Evolutionary conservation across 2,329 filamentous ascomycete species (phyloP).

Genomic region (Gremmenia infestans): DNA sequence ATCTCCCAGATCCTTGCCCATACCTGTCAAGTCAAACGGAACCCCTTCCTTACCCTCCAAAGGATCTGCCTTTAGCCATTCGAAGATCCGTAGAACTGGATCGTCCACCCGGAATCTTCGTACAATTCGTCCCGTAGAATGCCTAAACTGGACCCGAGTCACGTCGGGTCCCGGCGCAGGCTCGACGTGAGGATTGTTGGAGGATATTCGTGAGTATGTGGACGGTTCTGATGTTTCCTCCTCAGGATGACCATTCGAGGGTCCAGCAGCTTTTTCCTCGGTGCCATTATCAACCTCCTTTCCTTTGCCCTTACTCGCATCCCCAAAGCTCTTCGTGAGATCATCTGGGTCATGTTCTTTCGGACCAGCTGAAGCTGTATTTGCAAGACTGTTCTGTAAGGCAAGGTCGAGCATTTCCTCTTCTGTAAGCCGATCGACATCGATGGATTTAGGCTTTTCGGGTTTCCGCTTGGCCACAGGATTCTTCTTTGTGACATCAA

Average conservation of each 20-base stretch:
- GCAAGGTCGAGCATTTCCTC: slow-evolving; percentile 97
- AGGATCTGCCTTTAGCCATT: slow-evolving; percentile 91
- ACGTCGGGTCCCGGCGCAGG: slow-evolving; percentile 66
- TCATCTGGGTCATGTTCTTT: slow-evolving; percentile 79
- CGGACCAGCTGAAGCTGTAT: slow-evolving; percentile 37
- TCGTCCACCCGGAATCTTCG: slow-evolving; percentile 77
- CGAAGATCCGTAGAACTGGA: slow-evolving; percentile 76
- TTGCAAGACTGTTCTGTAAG: slow-evolving; percentile 77
- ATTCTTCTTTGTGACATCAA: slow-evolving; percentile 85
- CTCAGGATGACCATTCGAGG: slow-evolving; percentile 27
- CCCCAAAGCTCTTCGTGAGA: slow-evolving; percentile 63
- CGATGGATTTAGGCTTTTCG: slow-evolving; percentile 62
- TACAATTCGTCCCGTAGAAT: slow-evolving; percentile 79
- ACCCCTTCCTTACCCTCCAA: slow-evolving; percentile 73
- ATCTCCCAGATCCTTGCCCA: slow-evolving; percentile 82
- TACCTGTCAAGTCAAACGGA: slow-evolving; percentile 81
- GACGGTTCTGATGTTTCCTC: slow-evolving; percentile 31
- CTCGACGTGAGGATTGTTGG: slow-evolving; percentile 69
- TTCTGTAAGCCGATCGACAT: slow-evolving; percentile 87
- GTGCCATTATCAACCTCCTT: slow-evolving; percentile 40
- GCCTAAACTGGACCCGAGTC: slow-evolving; percentile 88
- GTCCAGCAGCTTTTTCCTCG: slow-evolving; percentile 29
- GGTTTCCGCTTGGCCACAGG: slow-evolving; percentile 77
- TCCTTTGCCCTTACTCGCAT: slow-evolving; percentile 50
- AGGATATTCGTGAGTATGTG: slow-evolving; percentile 67